Evolutionary conservation across 1,284 basidiomycete species (phyloP), one percentile per base, ranked within the genome.

Genomic region (Cutaneotrichosporon cavernicola): DNA sequence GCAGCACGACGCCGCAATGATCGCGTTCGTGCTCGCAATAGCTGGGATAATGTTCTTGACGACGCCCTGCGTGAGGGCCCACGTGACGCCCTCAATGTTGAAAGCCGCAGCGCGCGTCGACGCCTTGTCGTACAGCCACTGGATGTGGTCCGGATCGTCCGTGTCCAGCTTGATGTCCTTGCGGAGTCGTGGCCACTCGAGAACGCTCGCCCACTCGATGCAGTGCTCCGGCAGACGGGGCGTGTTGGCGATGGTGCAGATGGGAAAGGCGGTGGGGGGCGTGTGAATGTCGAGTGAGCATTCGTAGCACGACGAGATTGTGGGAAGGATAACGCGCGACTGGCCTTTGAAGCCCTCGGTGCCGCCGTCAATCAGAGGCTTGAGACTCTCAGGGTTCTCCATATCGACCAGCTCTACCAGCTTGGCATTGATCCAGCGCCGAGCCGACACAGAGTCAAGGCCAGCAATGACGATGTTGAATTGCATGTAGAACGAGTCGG

Each of bases 261-360:
- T 98, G 0, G 97, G 97, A 78, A 95, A 99, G 6, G 90, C 90
- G 43, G 94, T 98, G 7, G 91, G 96, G 68, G 97, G 97, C 78
- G 96, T 97, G 58, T 98, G 86, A 91, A 99, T 97, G 77, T 98
- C 95, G 58, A 99, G 88, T 78, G 80, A 62, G 78, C 97, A 99
- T 80, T 99, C 97, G 76, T 99, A 99, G 79, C 97, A 99, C 10
- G 93, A 95, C 5, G 94, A 90, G 65, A 98, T 86, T 0, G 92
- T 95, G 0, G 97, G 97, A 18, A 99, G 83, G 72, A 99, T 99
- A 55, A 99, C 96, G 65, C 96, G 88, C 47, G 96, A 92, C 82
- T 99, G 97, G 14, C 97, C 97, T 82, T 95, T 97, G 87, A 99
- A 99, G 34, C 96, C 97, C 86, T 99, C 97, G 1, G 97, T 99